phyloP scores from a whole-genome alignment of 345 rosid species.

The Tarenaya hassleriana region DNA sequence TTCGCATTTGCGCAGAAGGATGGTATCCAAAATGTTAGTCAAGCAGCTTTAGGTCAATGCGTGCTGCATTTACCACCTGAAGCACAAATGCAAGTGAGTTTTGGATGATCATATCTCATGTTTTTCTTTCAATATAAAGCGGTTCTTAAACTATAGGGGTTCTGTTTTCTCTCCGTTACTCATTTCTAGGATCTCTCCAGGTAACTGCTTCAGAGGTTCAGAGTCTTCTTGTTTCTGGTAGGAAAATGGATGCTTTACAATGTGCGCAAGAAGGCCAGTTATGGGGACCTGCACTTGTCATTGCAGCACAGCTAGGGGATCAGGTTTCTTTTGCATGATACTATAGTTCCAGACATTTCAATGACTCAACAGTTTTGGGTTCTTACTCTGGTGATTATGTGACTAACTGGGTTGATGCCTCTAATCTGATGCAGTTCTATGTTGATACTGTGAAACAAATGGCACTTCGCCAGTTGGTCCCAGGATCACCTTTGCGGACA shows the following conservation, averaged over 20 bases:
- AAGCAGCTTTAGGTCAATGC: constrained; percentile 57
- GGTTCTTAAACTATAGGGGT: neutral
- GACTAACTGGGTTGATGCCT: constrained; percentile 21
- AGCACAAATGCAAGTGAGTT: constrained; percentile 70
- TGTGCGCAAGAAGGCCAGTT: constrained; percentile 90
- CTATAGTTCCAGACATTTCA: constrained; percentile 72
- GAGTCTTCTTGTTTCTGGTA: constrained; percentile 91
- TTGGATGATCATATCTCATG: constrained; percentile 7
- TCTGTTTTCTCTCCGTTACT: constrained; percentile 26
- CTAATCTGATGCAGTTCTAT: constrained; percentile 58
- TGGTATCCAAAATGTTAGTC: constrained; percentile 34
- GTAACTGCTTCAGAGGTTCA: constrained; percentile 91
- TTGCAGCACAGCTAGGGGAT: constrained; percentile 90
- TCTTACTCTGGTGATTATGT: constrained; percentile 2
- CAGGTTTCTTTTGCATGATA: constrained; percentile 51
- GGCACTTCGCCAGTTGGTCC: constrained; percentile 87
- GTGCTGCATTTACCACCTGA: constrained; percentile 81
- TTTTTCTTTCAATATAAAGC: neutral
- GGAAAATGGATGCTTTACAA: constrained; percentile 71
- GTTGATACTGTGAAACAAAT: constrained; percentile 88
- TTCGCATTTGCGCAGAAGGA: constrained; percentile 76
- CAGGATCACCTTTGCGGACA: constrained; percentile 96
- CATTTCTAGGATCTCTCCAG: constrained; percentile 29
- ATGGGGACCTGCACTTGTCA: constrained; percentile 99
- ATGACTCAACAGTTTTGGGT: neutral